phyloP scores from a whole-genome alignment of 257 asterid species.

The Echium plantagineum region DNA sequence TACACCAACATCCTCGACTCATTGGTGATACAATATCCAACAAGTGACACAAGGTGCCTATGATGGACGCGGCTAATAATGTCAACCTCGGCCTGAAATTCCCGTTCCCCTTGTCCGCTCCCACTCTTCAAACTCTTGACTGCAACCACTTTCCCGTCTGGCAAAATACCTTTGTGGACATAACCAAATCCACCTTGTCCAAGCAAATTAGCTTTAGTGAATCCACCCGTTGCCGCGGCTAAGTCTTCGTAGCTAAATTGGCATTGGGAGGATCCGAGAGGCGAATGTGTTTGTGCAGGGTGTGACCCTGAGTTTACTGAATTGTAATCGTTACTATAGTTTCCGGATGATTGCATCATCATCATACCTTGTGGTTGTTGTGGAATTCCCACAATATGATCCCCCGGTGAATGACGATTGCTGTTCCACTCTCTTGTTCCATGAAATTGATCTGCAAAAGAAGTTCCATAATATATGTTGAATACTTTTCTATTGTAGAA shows the following conservation, averaged over 20 bases:
- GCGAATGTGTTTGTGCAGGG: not conserved
- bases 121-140: constrained; percentile 14
- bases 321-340: constrained; percentile 1
- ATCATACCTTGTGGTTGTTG: constrained; percentile 45
- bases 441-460: constrained; percentile 24
- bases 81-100: not conserved
- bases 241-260: constrained; percentile 9
- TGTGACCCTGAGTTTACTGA: constrained; percentile 6
- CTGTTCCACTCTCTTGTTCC: constrained; percentile 11
- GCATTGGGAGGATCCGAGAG: constrained; percentile 8
- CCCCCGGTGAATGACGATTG: constrained; percentile 5
- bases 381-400: constrained; percentile 20
- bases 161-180: constrained; percentile 14
- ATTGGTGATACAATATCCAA: constrained; percentile 10
- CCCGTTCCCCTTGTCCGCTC: constrained; percentile 12
- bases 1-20: constrained; percentile 13
- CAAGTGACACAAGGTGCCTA: constrained; percentile 13
- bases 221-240: constrained; percentile 6
- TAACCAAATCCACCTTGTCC: constrained; percentile 13
- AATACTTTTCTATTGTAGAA: too few species aligned
- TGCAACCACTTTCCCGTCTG: constrained; percentile 7
- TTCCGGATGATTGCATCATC: constrained; percentile 8
- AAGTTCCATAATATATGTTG: constrained; percentile 5
- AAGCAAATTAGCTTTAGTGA: constrained; percentile 4
- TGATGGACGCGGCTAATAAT: not conserved